Conservation (phyloP, 441 rosid species). For the Pelargonium myrrhifolium region DNA sequence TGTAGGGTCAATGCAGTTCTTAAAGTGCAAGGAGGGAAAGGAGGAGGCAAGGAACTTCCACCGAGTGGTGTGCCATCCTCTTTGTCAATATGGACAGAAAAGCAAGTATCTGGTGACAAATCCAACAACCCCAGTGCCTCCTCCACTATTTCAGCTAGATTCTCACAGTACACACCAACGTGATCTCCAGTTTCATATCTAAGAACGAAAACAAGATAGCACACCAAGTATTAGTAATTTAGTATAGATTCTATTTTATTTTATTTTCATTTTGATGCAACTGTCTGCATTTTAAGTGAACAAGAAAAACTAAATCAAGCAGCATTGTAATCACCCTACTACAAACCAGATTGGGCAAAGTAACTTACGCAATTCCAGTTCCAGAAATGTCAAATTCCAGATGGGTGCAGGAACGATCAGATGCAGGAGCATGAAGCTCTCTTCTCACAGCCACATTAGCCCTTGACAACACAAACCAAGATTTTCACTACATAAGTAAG, state of each 20-base stretch:
- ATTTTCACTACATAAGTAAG: conserved; percentile 18
- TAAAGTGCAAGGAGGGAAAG: conserved; percentile 75
- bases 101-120: conserved; percentile 75
- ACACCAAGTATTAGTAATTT: conserved; percentile 3
- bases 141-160: conserved; percentile 68
- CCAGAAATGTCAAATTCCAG: conserved; percentile 90
- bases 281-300: neutral
- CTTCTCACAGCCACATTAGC: conserved; percentile 72
- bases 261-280: neutral
- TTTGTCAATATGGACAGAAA: conserved; percentile 72
- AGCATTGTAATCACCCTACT: neutral
- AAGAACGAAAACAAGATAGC: conserved; percentile 20
- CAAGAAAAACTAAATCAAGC: neutral
- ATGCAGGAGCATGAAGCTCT: conserved; percentile 82
- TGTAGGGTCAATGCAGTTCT: conserved; percentile 75
- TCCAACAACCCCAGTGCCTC: conserved; percentile 70
- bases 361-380: conserved; percentile 72
- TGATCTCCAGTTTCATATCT: conserved; percentile 99
- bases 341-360: conserved; percentile 3
- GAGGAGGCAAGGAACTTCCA: conserved; percentile 73
- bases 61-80: conserved; percentile 85
- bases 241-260: neutral
- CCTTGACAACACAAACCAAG: conserved; percentile 34
- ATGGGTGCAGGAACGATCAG: conserved; percentile 98
- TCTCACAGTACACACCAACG: conserved; percentile 85